A percentile compares a stretch with the other conserved stretches of the same genome.
These are phyloP conservation scores for Russula earlei DNA, from an alignment of 768 basidiomycete species.

Conservation along the genomic window DNA sequence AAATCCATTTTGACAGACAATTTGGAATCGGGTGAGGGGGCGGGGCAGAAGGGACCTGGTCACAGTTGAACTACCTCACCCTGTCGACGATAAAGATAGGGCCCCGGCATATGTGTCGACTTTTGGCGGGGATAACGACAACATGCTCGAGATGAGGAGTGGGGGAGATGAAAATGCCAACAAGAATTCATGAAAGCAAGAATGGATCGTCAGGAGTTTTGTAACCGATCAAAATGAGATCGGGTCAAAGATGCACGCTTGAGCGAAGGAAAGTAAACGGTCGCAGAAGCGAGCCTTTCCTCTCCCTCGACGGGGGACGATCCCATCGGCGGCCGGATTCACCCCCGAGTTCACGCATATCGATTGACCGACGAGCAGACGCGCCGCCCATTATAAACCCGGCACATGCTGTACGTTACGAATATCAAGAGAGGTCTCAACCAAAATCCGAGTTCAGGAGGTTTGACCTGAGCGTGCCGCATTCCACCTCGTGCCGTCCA, in stretches of 20 bases:
- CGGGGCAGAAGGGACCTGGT: background rate
- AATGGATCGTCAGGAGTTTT: conserved; percentile 16
- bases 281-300: conserved; percentile 4
- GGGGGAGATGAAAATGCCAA: background rate
- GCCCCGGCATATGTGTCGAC: background rate
- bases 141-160: background rate
- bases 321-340: background rate
- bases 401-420: background rate
- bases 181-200: conserved; percentile 1
- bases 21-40: conserved; percentile 1
- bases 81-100: background rate
- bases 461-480: too few species aligned
- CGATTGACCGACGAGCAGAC: too few species aligned
- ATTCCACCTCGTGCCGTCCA: too few species aligned
- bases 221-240: conserved; percentile 16
- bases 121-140: background rate
- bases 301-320: background rate
- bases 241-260: conserved; percentile 4
- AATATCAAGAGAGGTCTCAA: background rate
- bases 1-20: conserved; percentile 2
- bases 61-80: background rate
- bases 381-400: too few species aligned
- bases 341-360: background rate
- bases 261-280: conserved; percentile 10
- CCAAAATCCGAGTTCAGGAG: too few species aligned